Percentiles rank a stretch among this genome's conserved stretches.
These are phyloP conservation scores for Microdochium paspali DNA, from an alignment of 2,329 filamentous ascomycete species.

Conservation along the genomic window DNA sequence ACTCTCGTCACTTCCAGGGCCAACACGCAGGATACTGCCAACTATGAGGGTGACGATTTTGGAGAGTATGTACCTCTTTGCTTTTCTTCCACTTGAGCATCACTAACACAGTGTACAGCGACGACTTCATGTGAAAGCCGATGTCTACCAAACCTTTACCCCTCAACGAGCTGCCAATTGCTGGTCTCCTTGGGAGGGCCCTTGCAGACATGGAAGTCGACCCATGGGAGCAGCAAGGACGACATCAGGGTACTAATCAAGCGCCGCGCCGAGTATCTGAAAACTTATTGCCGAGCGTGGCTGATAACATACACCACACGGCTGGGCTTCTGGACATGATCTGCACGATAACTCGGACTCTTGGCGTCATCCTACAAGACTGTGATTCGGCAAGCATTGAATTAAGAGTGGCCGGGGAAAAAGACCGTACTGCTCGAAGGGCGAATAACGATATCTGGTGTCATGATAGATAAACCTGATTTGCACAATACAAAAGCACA, in stretches of 20 bases:
- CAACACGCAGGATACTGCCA: conserved; percentile 58
- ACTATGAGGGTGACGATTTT: conserved; percentile 71
- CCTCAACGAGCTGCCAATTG: too few relatives aligned
- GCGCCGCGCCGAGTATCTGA: not conserved
- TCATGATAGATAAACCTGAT: not conserved
- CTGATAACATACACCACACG: not conserved
- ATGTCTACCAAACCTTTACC: not conserved
- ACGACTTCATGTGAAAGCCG: conserved; percentile 61
- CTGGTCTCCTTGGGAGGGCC: too few relatives aligned
- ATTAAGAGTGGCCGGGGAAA: not conserved
- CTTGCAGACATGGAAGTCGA: too few relatives aligned
- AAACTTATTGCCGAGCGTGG: not conserved
- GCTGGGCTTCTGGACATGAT: not conserved
- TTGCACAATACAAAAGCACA: not conserved
- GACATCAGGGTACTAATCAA: not conserved
- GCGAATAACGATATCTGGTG: not conserved
- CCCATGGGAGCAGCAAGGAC: too few relatives aligned
- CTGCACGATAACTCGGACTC: too few relatives aligned
- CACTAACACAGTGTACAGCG: conserved; percentile 30
- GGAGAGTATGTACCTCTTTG: conserved; percentile 62
- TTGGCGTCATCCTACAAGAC: too few relatives aligned
- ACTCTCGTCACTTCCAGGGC: conserved; percentile 60
- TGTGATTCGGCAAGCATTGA: too few relatives aligned
- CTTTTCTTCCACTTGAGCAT: conserved; percentile 1
- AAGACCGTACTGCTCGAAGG: not conserved